Evolutionary conservation across 257 asterid species (phyloP), one percentile per base, ranked within the genome.

Genomic region (Paraleonurus japonicus): DNA sequence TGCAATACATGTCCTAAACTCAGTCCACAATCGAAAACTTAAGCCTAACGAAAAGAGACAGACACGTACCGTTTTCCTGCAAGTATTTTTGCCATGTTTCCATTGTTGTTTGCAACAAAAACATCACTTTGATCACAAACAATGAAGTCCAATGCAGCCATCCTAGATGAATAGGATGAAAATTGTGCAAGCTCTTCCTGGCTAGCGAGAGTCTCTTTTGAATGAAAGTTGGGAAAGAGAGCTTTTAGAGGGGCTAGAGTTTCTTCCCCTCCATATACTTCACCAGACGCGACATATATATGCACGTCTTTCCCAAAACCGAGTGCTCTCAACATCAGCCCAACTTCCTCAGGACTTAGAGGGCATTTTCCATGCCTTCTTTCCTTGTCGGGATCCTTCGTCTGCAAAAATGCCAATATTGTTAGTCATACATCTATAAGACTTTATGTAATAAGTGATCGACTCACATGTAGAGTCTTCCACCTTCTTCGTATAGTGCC

Each of bases 61-160:
- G 50, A 58, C 3, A 5, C 4, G 0, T 76, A 85, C 95, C 92
- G 84, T 77, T 88, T 83, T 41, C 96, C 92, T 7, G 92, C 89
- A 5, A 90, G 89, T 54, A 90, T 86, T 81, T 79, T 84, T 11
- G 92, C 96, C 96, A 90, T 88, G 80, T 90, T 90, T 17, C 96
- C 96, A 12, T 90, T 90, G 79, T 90, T 88, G 75, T 90, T 90
- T 61, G 94, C 78, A 45, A 87, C 89, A 20, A 90, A 88, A 43
- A 86, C 97, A 78, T 88, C 88, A 43, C 94, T 88, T 78, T 88
- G 88, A 65, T 90, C 96, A 41, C 94, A 90, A 37, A 90, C 96
- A 61, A 90, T 82, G 81, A 82, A 90, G 65, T 88, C 96, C 67
- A 88, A 48, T 0, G 97, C 96, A 73, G 97, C 97, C 97, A 90